Evolutionary conservation across 208 protist species (phyloP).

Genomic region (Acanthamoeba divionensis): DNA sequence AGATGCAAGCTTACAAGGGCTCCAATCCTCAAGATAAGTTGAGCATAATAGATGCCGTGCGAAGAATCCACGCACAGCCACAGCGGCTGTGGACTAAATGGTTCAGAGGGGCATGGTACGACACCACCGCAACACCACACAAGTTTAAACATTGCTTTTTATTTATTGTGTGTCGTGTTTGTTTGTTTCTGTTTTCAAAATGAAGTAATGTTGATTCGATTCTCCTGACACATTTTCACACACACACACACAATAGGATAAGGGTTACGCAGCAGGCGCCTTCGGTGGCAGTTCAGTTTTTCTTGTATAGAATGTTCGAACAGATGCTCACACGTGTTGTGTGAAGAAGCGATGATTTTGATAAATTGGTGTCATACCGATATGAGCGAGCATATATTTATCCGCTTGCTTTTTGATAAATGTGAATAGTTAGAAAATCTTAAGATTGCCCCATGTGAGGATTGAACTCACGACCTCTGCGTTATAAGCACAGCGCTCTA

Average conservation of each 20-base stretch:
- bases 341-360: too few species aligned
- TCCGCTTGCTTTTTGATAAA: too few species aligned
- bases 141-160: too few species aligned
- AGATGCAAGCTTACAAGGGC: background rate
- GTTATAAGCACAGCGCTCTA: constrained; percentile 59
- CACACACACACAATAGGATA: background rate
- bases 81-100: background rate
- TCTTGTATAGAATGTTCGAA: background rate
- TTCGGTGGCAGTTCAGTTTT: background rate
- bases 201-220: too few species aligned
- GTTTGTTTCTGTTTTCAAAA: too few species aligned
- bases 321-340: background rate
- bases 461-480: constrained; percentile 55
- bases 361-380: too few species aligned
- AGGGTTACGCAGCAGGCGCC: background rate
- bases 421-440: too few species aligned
- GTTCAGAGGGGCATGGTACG: too few species aligned
- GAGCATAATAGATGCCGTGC: background rate
- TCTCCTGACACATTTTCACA: too few species aligned
- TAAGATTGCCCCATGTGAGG: constrained; percentile 49
- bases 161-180: too few species aligned
- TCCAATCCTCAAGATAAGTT: background rate
- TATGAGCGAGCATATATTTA: too few species aligned
- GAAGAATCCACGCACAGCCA: background rate
- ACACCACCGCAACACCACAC: too few species aligned